phyloP scores from a whole-genome alignment of 2,329 filamentous ascomycete genomes.

The Arthrobotrys sinensis region DNA sequence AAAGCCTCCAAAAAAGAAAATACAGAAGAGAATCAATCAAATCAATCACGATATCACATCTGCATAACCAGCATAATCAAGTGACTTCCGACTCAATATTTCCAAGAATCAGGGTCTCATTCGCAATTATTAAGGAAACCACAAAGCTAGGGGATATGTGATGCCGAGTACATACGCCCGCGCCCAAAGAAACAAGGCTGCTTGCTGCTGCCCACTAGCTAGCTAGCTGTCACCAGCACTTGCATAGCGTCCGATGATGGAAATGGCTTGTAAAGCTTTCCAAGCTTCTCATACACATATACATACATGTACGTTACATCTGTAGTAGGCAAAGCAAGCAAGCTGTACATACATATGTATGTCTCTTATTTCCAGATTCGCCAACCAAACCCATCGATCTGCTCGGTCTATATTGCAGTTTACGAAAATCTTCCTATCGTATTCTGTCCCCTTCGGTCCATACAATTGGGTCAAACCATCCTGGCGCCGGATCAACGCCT shows the following conservation, averaged over 20 bases:
- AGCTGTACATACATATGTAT: constrained; percentile 6
- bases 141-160: neutral
- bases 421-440: neutral
- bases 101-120: neutral
- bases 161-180: constrained; percentile 3
- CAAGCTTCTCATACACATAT: constrained; percentile 2
- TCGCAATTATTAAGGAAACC: constrained; percentile 8
- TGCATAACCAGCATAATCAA: constrained; percentile 13
- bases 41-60: constrained; percentile 1
- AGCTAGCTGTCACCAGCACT: constrained; percentile 18
- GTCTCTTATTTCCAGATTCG: neutral
- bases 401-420: constrained; percentile 26
- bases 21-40: neutral
- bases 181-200: neutral
- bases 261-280: constrained; percentile 24
- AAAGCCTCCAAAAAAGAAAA: neutral
- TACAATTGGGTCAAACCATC: neutral
- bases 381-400: constrained; percentile 10
- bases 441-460: neutral
- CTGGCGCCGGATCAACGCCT: constrained; percentile 15
- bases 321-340: neutral
- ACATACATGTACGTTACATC: neutral
- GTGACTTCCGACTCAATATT: constrained; percentile 3
- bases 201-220: neutral
- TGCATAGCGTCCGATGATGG: constrained; percentile 25